Evolutionary conservation across 441 rosid genomes (phyloP), one percentile per base, ranked within the genome.

Genomic region (Arabidopsis lyrata): DNA sequence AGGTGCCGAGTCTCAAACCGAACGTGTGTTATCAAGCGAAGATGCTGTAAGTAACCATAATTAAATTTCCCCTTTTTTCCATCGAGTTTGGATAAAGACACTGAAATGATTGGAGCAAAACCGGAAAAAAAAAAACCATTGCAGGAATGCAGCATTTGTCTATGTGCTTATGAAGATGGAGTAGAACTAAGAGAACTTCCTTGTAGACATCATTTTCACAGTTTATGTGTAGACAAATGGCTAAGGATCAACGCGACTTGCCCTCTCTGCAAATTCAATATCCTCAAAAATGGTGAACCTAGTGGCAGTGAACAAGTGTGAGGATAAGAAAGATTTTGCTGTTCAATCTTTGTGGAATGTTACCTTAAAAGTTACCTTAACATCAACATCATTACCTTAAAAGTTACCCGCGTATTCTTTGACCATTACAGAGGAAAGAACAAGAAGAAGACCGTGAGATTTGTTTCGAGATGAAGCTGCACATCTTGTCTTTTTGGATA

Each of bases 241-340:
- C 68, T 89, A 49, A 77, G 80, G 81, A 84, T 86, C 65, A 87
- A 87, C 7, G 88, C 91, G 0, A 85, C 86, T 14, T 86, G 91
- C 66, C 93, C 91, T 56, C 90, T 88, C 72, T 88, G 91, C 90
- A 88, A 89, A 79, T 87, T 81, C 85, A 87, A 87, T 75, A 84
- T 89, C 27, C 79, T 84, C 2, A 84, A 89, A 62, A 59, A 79
- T 5, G 72, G 79, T 20, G 75, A 81, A 47, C 72, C 77, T 48
- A 78, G 82, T 45, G 77, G 80, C 53, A 70, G 56, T 10, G 86
- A 83, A 47, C 78, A 67, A 50, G 87, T 76, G 34, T 83, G 80
- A 81, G 61, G 60, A 74, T 9, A 15, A 57, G 35, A 59, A 32
- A 20, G 20, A 39, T 32, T 45, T 20, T 59, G 20, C 48, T 54